Base-by-base conservation (phyloP, 1,284 basidiomycete species). In the Pseudozyma pruni region DNA sequence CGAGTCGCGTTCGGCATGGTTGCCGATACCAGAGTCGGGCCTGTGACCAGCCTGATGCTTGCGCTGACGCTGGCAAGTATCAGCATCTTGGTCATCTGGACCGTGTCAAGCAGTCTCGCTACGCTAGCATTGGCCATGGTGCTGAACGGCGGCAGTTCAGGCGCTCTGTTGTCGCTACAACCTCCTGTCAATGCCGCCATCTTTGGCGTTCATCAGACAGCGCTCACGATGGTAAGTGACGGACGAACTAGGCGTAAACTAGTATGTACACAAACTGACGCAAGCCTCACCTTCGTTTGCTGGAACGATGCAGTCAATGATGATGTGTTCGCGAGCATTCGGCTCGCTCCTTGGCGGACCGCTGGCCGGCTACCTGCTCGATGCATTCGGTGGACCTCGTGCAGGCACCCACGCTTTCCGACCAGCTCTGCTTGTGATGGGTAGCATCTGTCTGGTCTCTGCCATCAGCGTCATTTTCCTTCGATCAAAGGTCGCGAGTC, bases 71-170 rank as follows among this genome's bases (percentile, higher is more conserved):
- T 75, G 13, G 60, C 61, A 16, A 70, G 60, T 20, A 35, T 50
- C 17, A 58, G 52, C 17, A 75, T 75, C 29, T 33, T 75, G 16
- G 48, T 54, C 3, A 58, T 75, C n/a, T 75, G 74, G 74, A 66
- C 60, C 2, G 66, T 66, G 0, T 61, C 67, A 10, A 71, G 41
- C 34, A 61, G 47, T 16, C 49, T 70, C 2, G 57, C 57, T 4
- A 55, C 58, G 11, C 47, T 75, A 5, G 56, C 64, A 11, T 20
- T 67, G n/a, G 74, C 74, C 1, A 64, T 75, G 51, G 43, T 74
- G 8, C 35, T 75, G 42, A 75, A 75, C 19, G 74, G 74, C 17
- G 55, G 67, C 23, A 60, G 61, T 38, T 56, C 60, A 3, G 74
- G 74, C 8, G 74, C 71, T 1, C 22, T 75, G 37, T 47, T 74